These are phyloP conservation scores for Candida golubevii DNA, from an alignment of 805 yeast genomes.

Conservation along the genomic window DNA sequence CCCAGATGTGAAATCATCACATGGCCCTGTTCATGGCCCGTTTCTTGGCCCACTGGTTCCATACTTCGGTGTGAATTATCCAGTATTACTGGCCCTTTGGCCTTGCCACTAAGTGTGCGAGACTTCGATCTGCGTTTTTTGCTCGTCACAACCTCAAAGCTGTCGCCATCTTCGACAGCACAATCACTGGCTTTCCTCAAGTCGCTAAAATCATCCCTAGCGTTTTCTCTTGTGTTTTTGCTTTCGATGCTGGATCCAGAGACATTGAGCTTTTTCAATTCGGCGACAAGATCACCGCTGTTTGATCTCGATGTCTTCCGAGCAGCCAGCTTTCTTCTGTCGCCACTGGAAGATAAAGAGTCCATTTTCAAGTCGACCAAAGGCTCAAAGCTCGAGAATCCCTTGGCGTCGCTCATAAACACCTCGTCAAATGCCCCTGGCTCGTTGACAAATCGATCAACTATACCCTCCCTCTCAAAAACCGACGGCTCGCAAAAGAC, in stretches of 20 bases:
- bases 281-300: constrained; percentile 20
- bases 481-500: neutral
- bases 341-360: constrained; percentile 8
- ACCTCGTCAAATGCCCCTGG: constrained; percentile 22
- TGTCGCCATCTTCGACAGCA: constrained; percentile 21
- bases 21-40: neutral
- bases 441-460: constrained; percentile 19
- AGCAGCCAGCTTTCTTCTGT: constrained; percentile 20
- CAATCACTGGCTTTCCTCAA: constrained; percentile 9
- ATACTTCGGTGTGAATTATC: too few relatives aligned
- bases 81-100: too few relatives aligned
- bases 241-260: constrained; percentile 1
- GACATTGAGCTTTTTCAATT: constrained; percentile 24
- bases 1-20: neutral
- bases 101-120: neutral
- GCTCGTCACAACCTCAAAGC: constrained; percentile 26
- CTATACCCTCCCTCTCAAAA: neutral
- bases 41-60: neutral
- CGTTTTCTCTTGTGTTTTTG: neutral
- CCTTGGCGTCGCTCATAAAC: constrained; percentile 34
- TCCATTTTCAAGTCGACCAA: constrained; percentile 30
- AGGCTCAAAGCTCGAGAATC: constrained; percentile 32
- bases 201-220: neutral
- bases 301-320: constrained; percentile 22
- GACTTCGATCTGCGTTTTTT: constrained; percentile 17